These are phyloP conservation scores for Whalleya microplaca DNA, from an alignment of 2,329 filamentous ascomycete species.

Conservation along the genomic window DNA sequence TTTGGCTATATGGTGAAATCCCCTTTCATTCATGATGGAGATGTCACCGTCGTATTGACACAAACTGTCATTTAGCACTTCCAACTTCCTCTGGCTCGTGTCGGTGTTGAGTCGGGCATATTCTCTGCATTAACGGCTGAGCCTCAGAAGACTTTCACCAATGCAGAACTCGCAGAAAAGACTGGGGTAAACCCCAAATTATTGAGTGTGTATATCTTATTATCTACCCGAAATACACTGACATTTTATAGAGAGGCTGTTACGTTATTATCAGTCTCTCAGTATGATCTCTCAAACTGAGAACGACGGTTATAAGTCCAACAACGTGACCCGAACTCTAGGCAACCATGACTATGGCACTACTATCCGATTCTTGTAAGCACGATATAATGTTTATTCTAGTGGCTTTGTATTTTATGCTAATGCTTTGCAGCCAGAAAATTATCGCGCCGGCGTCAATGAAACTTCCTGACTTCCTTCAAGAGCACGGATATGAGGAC, in stretches of 20 bases:
- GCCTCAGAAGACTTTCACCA: conserved; percentile 4
- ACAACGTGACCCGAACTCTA: conserved; percentile 5
- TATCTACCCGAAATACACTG: background rate
- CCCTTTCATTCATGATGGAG: background rate
- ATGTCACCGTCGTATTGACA: too few species aligned
- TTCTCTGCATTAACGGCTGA: conserved; percentile 9
- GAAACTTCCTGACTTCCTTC: conserved; percentile 7
- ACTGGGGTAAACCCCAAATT: background rate
- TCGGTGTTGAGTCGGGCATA: conserved; percentile 6
- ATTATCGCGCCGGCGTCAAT: background rate
- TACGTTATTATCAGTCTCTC: conserved; percentile 12
- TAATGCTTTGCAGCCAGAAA: background rate
- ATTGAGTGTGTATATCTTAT: background rate
- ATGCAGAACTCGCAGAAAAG: conserved; percentile 7
- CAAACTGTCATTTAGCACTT: conserved; percentile 6
- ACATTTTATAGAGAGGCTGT: conserved; percentile 5
- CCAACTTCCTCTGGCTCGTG: conserved; percentile 4
- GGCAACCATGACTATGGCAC: background rate
- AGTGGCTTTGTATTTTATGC: background rate
- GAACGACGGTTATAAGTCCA: conserved; percentile 3
- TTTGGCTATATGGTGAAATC: conserved; percentile 4
- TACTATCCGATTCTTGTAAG: conserved; percentile 3
- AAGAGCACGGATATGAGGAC: conserved; percentile 1
- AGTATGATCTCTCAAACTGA: conserved; percentile 2
- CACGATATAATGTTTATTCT: too few species aligned